phyloP scores from a whole-genome alignment of 257 asterid species.

The Nicotiana undulata region DNA sequence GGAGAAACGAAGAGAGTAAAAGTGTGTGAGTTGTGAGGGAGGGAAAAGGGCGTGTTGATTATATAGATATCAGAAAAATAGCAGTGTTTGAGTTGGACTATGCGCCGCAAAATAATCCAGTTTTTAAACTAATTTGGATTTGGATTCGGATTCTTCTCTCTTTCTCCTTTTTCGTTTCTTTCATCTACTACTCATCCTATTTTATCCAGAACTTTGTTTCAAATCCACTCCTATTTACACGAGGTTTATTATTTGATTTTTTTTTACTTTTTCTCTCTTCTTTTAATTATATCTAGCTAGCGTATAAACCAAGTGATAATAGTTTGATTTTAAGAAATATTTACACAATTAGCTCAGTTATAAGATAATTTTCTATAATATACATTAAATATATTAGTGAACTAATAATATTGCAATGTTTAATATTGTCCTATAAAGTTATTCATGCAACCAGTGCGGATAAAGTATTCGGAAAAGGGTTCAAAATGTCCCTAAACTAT shows the following conservation, averaged over 20 bases:
- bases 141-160: not conserved
- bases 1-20: not conserved
- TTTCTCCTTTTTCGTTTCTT: not conserved
- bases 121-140: not conserved
- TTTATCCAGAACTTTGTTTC: not conserved
- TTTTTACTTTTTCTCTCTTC: too few species aligned
- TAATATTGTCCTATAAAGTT: not conserved
- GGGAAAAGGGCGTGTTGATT: not conserved
- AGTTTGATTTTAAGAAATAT: too few species aligned
- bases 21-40: not conserved
- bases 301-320: too few species aligned
- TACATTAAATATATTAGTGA: too few species aligned
- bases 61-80: not conserved
- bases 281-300: too few species aligned
- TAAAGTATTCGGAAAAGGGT: not conserved
- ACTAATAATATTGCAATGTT: too few species aligned
- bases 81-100: not conserved
- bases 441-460: not conserved
- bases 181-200: not conserved
- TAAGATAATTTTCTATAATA: too few species aligned
- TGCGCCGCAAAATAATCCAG: not conserved
- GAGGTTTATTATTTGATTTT: not conserved
- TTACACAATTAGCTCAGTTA: too few species aligned
- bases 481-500: too few species aligned
- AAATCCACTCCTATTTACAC: not conserved